Evolutionary conservation across 1,284 basidiomycete species (phyloP), one percentile per base, ranked within the genome.

Genomic region (Cryptococcus deneoformans): DNA sequence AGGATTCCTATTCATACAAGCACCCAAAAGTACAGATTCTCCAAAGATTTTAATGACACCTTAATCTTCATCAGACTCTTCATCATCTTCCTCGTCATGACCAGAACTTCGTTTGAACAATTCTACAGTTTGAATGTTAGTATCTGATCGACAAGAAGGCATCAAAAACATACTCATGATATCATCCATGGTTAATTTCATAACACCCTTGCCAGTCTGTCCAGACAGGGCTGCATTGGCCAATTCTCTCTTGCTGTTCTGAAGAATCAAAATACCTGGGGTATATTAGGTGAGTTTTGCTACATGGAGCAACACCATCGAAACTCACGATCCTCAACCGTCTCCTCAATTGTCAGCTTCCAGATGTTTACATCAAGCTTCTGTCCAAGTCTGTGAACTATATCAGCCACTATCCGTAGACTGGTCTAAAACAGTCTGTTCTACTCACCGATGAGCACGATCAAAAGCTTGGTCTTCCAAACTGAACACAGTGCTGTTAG

Each of bases 381-480:
- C 79, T 98, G 95, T 9, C 94, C 92, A 54, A 90, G 85, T 44
- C 80, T 77, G 56, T 6, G 37, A 14, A 29, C 20, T 29, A 29
- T 29, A 29, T 29, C 10, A 42, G 55, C 29, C 29, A 35, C 34
- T 37, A 20, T 29, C 24, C 29, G 29, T 8, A 12, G 37, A n/a
- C n/a, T n/a, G n/a, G n/a, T 4, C 29, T 29, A 46, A 36, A 6
- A 44, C 12, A 9, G 2, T 2, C 37, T 8, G 6, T 20, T 14
- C 10, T 34, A 10, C 72, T 55, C 48, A 75, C 69, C 90, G 85
- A 80, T 94, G 91, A 0, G 90, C 88, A 53, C 95, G 87, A 75
- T 97, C 95, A 68, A 95, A 95, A 0, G 93, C 93, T 80, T 97
- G 93, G 63, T 87, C 80, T 56, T 92, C 89, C 3, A 91, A 81